Percentiles rank a stretch among this genome's conserved stretches.
phyloP scores from a whole-genome alignment of 2,329 filamentous ascomycete genomes.

The Whalleya microplaca region DNA sequence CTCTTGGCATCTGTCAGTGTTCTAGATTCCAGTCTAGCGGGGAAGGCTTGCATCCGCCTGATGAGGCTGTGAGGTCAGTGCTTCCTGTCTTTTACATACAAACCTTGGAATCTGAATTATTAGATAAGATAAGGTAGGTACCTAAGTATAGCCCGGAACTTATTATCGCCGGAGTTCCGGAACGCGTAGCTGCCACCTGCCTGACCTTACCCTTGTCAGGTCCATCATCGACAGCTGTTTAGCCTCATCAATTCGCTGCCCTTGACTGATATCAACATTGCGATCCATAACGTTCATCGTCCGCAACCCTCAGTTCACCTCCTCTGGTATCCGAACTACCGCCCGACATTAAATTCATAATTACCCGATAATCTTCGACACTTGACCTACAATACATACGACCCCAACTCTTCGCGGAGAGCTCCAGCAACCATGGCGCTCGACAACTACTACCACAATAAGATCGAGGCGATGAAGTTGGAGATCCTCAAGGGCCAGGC shows the following conservation, averaged over 20 bases:
- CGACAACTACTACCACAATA: constrained; percentile 99
- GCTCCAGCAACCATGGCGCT: constrained; percentile 79
- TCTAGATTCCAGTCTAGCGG: background rate
- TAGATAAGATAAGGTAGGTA: background rate
- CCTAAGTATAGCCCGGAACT: constrained; percentile 17
- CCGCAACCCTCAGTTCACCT: background rate
- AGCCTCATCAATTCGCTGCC: constrained; percentile 13
- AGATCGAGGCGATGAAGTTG: constrained; percentile 99
- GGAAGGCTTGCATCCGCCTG: background rate
- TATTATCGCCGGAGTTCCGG: constrained; percentile 29
- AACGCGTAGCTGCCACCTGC: constrained; percentile 25
- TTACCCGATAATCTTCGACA: background rate
- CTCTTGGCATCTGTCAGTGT: background rate
- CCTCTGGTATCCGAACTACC: background rate
- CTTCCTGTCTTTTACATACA: background rate
- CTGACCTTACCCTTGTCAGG: constrained; percentile 11
- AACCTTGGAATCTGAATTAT: no score
- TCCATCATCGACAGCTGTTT: constrained; percentile 20
- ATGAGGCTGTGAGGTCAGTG: background rate
- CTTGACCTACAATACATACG: constrained; percentile 13
- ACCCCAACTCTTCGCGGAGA: constrained; percentile 20
- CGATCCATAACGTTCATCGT: background rate
- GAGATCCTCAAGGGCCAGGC: constrained; percentile 99
- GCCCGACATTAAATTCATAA: background rate
- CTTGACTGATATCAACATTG: background rate